A percentile compares a stretch with the other conserved stretches of the same genome.
Conservation (phyloP, 768 basidiomycete species). For the Psilocybe tampanensis region DNA sequence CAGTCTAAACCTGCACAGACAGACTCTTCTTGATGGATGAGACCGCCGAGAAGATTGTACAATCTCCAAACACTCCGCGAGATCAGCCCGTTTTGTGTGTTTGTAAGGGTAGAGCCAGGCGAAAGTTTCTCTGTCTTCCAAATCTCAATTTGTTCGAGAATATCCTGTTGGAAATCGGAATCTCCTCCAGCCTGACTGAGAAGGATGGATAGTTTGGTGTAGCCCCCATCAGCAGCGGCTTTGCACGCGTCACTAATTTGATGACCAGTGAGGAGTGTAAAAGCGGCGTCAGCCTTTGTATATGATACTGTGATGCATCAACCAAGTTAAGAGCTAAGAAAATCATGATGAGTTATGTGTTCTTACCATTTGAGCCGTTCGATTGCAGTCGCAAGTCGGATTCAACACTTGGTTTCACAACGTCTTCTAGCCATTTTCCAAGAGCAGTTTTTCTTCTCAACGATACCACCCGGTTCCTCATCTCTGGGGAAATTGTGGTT, state of each 20-base stretch:
- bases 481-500: constrained; percentile 54
- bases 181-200: constrained; percentile 87
- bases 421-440: constrained; percentile 82
- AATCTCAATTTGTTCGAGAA: constrained; percentile 73
- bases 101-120: constrained; percentile 36
- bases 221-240: constrained; percentile 71
- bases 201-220: constrained; percentile 85
- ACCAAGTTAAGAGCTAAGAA: background rate
- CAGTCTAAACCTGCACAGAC: constrained; percentile 83
- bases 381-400: constrained; percentile 52
- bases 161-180: constrained; percentile 68
- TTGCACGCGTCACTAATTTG: constrained; percentile 85
- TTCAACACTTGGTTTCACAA: constrained; percentile 73
- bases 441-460: constrained; percentile 79
- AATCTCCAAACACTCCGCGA: constrained; percentile 67
- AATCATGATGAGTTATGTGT: background rate
- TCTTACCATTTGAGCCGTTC: constrained; percentile 30
- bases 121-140: constrained; percentile 72
- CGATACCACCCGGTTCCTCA: constrained; percentile 58
- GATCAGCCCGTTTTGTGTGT: constrained; percentile 41
- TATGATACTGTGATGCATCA: constrained; percentile 34
- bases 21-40: constrained; percentile 58
- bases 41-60: constrained; percentile 83
- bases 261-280: constrained; percentile 83
- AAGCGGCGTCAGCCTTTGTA: constrained; percentile 53